Evolutionary conservation across 805 yeast genomes (phyloP).

Genomic region (Teunomyces stri): DNA sequence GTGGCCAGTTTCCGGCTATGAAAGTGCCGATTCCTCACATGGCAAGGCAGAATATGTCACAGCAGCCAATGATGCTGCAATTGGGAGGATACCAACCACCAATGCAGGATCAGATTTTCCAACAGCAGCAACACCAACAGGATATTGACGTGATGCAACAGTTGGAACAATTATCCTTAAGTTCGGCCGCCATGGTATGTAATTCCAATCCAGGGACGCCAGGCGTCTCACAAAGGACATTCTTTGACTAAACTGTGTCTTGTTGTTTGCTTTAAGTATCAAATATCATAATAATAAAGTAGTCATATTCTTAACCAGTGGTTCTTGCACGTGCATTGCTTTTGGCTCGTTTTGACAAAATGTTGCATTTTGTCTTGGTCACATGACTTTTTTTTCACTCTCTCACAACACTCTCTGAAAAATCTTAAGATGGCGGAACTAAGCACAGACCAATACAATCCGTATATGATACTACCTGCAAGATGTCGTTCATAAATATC

Average conservation of each 20-base stretch:
- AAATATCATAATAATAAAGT: neutral
- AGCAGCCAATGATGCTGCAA: neutral
- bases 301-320: too few relatives aligned
- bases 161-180: constrained; percentile 44
- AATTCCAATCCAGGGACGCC: constrained; percentile 45
- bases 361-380: neutral
- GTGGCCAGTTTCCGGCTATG: neutral
- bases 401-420: neutral
- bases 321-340: too few relatives aligned
- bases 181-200: constrained; percentile 47
- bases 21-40: neutral
- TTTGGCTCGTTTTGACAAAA: neutral
- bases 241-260: neutral
- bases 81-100: constrained; percentile 5
- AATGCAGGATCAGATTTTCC: constrained; percentile 10
- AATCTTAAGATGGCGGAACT: constrained; percentile 3
- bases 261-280: neutral
- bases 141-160: constrained; percentile 42
- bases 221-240: neutral
- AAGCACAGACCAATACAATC: neutral
- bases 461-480: constrained; percentile 12
- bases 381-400: neutral
- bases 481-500: constrained; percentile 86
- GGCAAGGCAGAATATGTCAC: neutral
- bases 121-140: constrained; percentile 15